These are phyloP conservation scores for Nemania sp. DNA, from an alignment of 2,329 filamentous ascomycete species.

Conservation along the genomic window DNA sequence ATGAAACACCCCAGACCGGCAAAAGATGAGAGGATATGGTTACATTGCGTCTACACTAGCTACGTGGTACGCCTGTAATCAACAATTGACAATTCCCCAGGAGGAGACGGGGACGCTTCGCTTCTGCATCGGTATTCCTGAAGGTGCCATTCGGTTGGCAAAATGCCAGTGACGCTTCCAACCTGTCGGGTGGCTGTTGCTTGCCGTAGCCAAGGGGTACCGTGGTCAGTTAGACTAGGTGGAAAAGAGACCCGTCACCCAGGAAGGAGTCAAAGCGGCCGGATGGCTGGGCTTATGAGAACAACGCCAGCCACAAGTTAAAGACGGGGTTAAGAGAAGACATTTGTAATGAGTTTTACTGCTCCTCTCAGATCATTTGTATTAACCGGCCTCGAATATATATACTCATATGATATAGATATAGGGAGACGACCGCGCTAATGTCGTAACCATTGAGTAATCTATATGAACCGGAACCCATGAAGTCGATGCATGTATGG, in stretches of 20 bases:
- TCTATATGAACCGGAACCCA: neutral
- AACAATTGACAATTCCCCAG: constrained; percentile 21
- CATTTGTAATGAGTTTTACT: neutral
- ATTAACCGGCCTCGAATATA: neutral
- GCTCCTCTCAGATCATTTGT: neutral
- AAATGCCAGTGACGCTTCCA: constrained; percentile 39
- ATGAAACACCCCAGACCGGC: constrained; percentile 35
- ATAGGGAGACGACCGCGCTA: neutral
- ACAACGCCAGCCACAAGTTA: neutral
- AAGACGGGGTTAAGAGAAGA: neutral
- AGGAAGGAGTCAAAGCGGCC: constrained; percentile 12
- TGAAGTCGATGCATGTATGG: neutral
- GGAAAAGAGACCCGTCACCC: neutral
- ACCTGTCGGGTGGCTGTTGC: constrained; percentile 36
- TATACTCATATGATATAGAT: neutral
- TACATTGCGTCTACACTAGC: constrained; percentile 16
- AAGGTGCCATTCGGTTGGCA: constrained; percentile 35
- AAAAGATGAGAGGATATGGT: constrained; percentile 20
- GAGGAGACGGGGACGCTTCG: constrained; percentile 15
- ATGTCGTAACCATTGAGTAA: neutral
- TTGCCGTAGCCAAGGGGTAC: constrained; percentile 13
- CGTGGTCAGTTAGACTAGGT: neutral
- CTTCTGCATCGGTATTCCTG: constrained; percentile 7
- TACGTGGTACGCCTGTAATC: constrained; percentile 20
- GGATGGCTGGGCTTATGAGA: neutral